Percentiles rank a stretch among this genome's conserved stretches.
Conservation (phyloP, 2,329 filamentous ascomycete species). For the Talaromyces marneffei region DNA sequence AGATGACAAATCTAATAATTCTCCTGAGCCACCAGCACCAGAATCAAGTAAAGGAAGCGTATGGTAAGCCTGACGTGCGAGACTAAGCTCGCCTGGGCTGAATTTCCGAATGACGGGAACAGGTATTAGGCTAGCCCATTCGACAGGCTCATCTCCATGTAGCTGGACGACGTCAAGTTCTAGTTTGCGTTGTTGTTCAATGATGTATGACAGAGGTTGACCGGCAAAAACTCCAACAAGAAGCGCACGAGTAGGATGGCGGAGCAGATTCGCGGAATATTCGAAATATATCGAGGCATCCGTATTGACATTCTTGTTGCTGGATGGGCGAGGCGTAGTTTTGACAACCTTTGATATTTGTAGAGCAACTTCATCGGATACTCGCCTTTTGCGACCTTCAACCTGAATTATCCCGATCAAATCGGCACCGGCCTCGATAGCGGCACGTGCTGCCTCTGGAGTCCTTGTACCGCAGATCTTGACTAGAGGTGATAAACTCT, state of each 20-base stretch:
- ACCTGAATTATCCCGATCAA: constrained; percentile 90
- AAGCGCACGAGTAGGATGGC: constrained; percentile 57
- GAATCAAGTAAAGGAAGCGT: constrained; percentile 79
- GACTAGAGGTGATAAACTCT: constrained; percentile 54
- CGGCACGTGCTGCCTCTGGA: constrained; percentile 70
- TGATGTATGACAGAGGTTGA: constrained; percentile 75
- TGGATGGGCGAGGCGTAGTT: constrained; percentile 29
- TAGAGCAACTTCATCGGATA: constrained; percentile 70
- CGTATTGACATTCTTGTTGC: constrained; percentile 15
- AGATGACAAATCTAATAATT: constrained; percentile 64
- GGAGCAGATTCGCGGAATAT: constrained; percentile 45
- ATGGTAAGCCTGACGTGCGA: constrained; percentile 74
- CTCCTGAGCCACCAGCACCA: constrained; percentile 73
- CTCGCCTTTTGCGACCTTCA: constrained; percentile 70
- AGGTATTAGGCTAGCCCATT: constrained; percentile 84
- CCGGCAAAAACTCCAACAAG: constrained; percentile 93
- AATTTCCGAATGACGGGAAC: constrained; percentile 89
- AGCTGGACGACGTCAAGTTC: constrained; percentile 84
- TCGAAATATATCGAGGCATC: constrained; percentile 64
- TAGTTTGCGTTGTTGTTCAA: constrained; percentile 70
- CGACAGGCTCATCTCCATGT: constrained; percentile 84
- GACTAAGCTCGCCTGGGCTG: constrained; percentile 65
- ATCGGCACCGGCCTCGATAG: constrained; percentile 82
- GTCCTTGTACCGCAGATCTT: constrained; percentile 94
- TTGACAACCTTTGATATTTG: constrained; percentile 77